Percentiles rank a stretch among this genome's conserved stretches.
Conservation (phyloP, 2,329 filamentous ascomycete genomes). For the Diplodia seriata region DNA sequence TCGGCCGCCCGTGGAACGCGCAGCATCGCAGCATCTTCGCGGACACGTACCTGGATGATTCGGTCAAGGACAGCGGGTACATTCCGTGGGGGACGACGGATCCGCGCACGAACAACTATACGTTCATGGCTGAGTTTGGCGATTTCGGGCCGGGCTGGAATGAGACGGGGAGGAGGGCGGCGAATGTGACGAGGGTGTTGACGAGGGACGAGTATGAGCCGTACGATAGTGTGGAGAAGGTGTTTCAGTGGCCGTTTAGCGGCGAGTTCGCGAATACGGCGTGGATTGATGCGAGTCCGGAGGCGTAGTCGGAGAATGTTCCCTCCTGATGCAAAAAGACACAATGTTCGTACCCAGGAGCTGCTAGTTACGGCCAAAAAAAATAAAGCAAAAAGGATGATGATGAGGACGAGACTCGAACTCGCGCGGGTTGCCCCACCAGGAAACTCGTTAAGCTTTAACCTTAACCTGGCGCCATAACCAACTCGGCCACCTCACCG, state of each 20-base stretch:
- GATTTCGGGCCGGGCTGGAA: constrained; percentile 63
- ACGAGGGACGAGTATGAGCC: constrained; percentile 46
- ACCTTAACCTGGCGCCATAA: constrained; percentile 34
- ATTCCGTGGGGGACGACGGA: constrained; percentile 58
- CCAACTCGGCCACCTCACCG: constrained; percentile 34
- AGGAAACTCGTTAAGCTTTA: constrained; percentile 30
- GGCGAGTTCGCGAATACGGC: constrained; percentile 54
- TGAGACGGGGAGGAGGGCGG: constrained; percentile 51
- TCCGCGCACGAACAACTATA: constrained; percentile 53
- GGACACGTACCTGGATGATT: constrained; percentile 61
- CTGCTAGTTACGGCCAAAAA: no score
- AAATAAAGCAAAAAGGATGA: background rate
- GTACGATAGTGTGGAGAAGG: constrained; percentile 51
- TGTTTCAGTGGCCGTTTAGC: constrained; percentile 56
- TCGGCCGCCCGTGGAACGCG: constrained; percentile 69
- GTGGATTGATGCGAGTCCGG: constrained; percentile 55
- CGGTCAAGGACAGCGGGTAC: constrained; percentile 62
- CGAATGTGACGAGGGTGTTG: constrained; percentile 58
- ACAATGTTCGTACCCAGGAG: no score
- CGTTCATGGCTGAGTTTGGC: constrained; percentile 64
- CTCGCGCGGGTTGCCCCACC: constrained; percentile 32
- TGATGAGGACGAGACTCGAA: constrained; percentile 33
- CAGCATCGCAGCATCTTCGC: constrained; percentile 65
- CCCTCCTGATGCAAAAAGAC: no score
- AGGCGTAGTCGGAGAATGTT: constrained; percentile 1